phyloP scores from a whole-genome alignment of 2,329 filamentous ascomycete species.

The Beauveria scarabaeidicola region DNA sequence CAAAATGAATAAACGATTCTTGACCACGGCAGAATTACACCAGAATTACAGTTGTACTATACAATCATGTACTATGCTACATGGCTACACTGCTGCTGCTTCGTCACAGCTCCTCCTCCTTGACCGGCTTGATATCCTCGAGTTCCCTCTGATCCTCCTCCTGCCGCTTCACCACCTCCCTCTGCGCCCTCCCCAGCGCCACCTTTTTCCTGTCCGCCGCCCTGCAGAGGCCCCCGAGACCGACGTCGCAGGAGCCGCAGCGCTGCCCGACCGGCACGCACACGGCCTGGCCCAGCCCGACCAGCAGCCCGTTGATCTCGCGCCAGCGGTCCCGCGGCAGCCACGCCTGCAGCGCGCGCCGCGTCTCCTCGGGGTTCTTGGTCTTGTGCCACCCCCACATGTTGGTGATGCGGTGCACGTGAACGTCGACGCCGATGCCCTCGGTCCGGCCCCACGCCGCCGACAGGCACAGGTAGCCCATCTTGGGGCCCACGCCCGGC shows the following conservation, averaged over 20 bases:
- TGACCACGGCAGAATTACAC: neutral
- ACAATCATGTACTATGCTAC: too few relatives aligned
- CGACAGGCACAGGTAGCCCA: conserved; percentile 82
- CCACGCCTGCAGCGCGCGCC: conserved; percentile 69
- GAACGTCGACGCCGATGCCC: conserved; percentile 89
- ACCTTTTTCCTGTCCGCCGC: conserved; percentile 60
- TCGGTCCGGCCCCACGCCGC: conserved; percentile 55
- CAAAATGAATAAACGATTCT: conserved; percentile 4
- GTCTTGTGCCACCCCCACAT: conserved; percentile 88
- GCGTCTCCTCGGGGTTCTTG: conserved; percentile 72
- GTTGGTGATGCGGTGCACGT: conserved; percentile 91
- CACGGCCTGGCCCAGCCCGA: conserved; percentile 80
- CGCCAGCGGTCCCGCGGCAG: conserved; percentile 78
- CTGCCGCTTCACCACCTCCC: conserved; percentile 16
- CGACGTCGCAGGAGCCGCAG: conserved; percentile 82
- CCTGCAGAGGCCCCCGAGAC: conserved; percentile 66
- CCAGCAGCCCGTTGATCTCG: conserved; percentile 83
- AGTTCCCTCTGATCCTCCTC: conserved; percentile 15
- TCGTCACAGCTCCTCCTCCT: conserved; percentile 13
- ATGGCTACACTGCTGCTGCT: too few relatives aligned
- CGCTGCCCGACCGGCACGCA: conserved; percentile 71
- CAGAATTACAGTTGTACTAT: neutral
- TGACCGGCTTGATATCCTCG: conserved; percentile 15
- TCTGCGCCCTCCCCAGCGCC: conserved; percentile 14
- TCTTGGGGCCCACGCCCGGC: conserved; percentile 87